Percentiles rank a stretch among this genome's conserved stretches.
These are phyloP conservation scores for Fraxinus nigra DNA, from an alignment of 305 asterid genomes.

Conservation along the genomic window DNA sequence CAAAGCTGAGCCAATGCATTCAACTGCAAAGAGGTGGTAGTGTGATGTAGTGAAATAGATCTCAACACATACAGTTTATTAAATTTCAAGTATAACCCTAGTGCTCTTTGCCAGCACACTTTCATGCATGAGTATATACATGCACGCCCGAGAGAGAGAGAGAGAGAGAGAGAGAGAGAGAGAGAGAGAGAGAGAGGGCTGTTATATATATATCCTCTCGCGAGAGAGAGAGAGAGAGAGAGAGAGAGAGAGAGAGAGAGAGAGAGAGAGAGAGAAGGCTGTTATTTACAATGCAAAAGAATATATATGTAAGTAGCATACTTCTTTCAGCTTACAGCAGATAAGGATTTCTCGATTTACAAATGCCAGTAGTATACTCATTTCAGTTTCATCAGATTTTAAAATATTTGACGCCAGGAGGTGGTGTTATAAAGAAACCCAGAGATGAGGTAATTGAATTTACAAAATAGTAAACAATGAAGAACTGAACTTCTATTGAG, in stretches of 20 bases:
- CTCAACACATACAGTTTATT: neutral
- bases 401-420: neutral
- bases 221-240: neutral
- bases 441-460: neutral
- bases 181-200: neutral
- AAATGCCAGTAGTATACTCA: neutral
- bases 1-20: neutral
- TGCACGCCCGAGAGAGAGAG: neutral
- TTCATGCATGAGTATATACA: neutral
- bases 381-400: neutral
- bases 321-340: neutral
- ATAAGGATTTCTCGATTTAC: neutral
- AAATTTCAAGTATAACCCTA: neutral
- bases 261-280: neutral
- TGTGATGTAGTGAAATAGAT: neutral
- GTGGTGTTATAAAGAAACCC: neutral
- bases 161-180: neutral
- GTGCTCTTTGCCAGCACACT: neutral
- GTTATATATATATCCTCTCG: no score
- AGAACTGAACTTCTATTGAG: neutral
- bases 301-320: neutral
- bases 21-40: neutral
- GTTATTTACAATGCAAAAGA: neutral
- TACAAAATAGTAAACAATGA: neutral
- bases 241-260: neutral